Percentiles rank a stretch among this genome's conserved stretches.
These are phyloP conservation scores for Hemileia vastatrix DNA, from an alignment of 1,284 basidiomycete species.

Conservation along the genomic window DNA sequence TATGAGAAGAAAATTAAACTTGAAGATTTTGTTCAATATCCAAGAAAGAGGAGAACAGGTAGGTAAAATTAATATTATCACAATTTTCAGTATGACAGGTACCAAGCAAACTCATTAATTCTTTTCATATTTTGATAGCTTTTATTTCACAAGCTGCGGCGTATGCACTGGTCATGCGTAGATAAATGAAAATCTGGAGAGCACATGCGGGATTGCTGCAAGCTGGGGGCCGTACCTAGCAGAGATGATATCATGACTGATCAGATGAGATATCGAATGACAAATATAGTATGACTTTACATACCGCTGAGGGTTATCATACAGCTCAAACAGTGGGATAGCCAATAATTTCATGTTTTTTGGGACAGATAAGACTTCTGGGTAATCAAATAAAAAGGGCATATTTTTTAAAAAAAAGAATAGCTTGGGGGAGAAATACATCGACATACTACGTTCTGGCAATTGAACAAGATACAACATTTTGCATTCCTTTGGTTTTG, in stretches of 20 bases:
- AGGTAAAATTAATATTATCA: too few species aligned
- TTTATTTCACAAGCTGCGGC: too few species aligned
- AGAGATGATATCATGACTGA: neutral
- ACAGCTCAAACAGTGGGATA: constrained; percentile 89
- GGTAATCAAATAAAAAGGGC: neutral
- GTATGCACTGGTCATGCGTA: too few species aligned
- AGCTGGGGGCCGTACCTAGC: constrained; percentile 75
- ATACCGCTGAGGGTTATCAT: constrained; percentile 85
- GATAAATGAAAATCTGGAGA: constrained; percentile 61
- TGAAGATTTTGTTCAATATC: too few species aligned
- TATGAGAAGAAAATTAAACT: too few species aligned
- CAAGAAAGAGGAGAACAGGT: too few species aligned
- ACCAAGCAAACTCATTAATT: too few species aligned
- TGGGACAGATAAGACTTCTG: constrained; percentile 89
- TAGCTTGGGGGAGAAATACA: neutral
- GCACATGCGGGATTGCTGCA: constrained; percentile 81
- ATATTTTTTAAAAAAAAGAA: neutral
- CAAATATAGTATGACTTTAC: constrained; percentile 4
- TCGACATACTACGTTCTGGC: constrained; percentile 72
- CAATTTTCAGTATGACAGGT: too few species aligned
- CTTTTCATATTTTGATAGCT: too few species aligned
- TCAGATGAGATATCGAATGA: neutral
- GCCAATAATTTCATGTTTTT: constrained; percentile 93
- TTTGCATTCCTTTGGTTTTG: constrained; percentile 96
- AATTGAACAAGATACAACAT: constrained; percentile 91